Evolutionary conservation across 192 early-diverging fungal genomes (phyloP).

Genomic region (Podila minutissima): DNA sequence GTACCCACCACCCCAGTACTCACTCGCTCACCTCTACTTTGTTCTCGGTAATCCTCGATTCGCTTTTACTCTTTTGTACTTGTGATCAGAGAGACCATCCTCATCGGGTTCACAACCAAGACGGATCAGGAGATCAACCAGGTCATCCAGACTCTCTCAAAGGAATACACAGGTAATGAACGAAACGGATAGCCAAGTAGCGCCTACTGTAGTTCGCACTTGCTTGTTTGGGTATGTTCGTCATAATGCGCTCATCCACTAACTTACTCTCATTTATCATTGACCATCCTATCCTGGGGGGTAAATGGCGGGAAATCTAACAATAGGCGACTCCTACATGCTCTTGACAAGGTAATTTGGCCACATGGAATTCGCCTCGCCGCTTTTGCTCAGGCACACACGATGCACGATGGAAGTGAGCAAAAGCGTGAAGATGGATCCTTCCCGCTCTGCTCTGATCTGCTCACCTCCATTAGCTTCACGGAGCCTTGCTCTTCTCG

Average conservation of each 20-base stretch:
- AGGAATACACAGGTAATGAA: conserved; percentile 44
- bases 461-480: no score
- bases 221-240: not conserved
- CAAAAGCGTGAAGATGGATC: no score
- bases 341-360: conserved; percentile 35
- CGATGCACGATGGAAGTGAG: no score
- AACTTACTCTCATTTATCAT: not conserved
- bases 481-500: no score
- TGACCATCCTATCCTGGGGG: not conserved
- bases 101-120: conserved; percentile 44
- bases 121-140: conserved; percentile 43
- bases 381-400: not conserved
- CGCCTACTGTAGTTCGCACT: not conserved
- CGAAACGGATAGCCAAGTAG: not conserved
- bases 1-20: not conserved
- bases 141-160: conserved; percentile 43
- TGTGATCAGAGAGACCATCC: conserved; percentile 29
- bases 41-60: not conserved
- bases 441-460: no score
- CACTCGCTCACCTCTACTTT: not conserved
- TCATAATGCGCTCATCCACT: not conserved
- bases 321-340: conserved; percentile 45
- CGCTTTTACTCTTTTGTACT: not conserved
- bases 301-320: conserved; percentile 4
- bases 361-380: not conserved